A percentile compares a stretch with the other conserved stretches of the same genome.
These are phyloP conservation scores for Claviceps spartinae DNA, from an alignment of 2,329 filamentous ascomycete genomes.

Conservation along the genomic window DNA sequence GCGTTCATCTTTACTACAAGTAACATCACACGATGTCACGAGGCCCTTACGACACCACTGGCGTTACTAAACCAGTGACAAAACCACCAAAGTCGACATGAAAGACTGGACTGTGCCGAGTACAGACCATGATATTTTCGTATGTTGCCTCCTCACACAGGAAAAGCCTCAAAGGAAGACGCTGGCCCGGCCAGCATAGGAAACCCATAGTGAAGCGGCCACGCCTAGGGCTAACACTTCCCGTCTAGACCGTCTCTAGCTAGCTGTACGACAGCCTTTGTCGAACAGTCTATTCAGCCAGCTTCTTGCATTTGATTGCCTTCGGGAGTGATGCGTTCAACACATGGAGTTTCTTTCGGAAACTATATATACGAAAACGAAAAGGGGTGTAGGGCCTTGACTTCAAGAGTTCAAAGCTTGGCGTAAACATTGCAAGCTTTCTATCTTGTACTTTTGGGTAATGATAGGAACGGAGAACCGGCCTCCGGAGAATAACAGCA, in stretches of 20 bases:
- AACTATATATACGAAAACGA: no score
- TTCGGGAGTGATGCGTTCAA: background rate
- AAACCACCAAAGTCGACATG: slow-evolving; percentile 19
- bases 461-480: no score
- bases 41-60: slow-evolving; percentile 25
- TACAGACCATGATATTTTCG: background rate
- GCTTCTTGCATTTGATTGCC: background rate
- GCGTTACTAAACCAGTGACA: slow-evolving; percentile 22
- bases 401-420: no score
- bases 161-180: background rate
- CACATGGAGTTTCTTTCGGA: background rate
- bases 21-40: slow-evolving; percentile 17
- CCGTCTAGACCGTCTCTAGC: background rate
- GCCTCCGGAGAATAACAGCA: no score
- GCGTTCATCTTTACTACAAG: background rate
- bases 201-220: background rate
- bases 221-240: background rate
- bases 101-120: background rate
- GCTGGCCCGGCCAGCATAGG: background rate
- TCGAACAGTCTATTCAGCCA: slow-evolving; percentile 8
- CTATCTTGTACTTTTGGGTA: no score
- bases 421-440: no score
- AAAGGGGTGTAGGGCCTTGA: no score
- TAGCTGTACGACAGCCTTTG: background rate
- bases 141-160: background rate